Evolutionary conservation across 2,329 filamentous ascomycete species (phyloP), one percentile per base, ranked within the genome.

Genomic region (Colletotrichum ledebouriae): DNA sequence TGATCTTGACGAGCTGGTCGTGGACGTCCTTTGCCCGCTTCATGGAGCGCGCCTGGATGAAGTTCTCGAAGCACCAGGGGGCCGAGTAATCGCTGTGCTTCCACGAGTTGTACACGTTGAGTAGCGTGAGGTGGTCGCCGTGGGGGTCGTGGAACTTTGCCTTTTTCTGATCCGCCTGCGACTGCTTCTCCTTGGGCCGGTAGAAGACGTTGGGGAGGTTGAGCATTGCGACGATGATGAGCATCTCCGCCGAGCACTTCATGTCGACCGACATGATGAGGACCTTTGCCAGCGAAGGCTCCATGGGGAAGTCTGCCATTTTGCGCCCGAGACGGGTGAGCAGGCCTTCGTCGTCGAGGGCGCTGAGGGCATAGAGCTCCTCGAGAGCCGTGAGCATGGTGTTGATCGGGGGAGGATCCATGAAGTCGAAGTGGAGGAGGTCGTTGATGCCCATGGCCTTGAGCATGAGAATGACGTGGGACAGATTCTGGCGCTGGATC

Each of bases 391-490:
- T 97, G 71, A 99, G 87, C 94, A 98, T 98, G 12, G 96, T 98
- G 75, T 98, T 98, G 34, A 96, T 96, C 0, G 96, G 96, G 0
- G 96, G 96, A 0, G 96, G 94, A 75, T 99, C 96, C 95, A 99
- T 98, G 75, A 99, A 99, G 80, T 98, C 95, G 75, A 99, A 99
- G 76, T 97, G 94, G 12, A 99, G 86, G 1, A 99, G 84, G 76
- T 99, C 96, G 76, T 99, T 98, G 79, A 99, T 98, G 3, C 97
- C 96, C 94, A 99, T 98, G 0, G 96, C 96, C 78, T 99, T 99
- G 58, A 99, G 87, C 92, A 98, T 97, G 53, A 99, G 86, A 78
- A 99, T 98, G 0, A 95, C 98, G 73, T 92, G 90, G 0, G 94
- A 92, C 60, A 99, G 77, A 75, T 99, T 99, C 78, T 98, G 94